These are phyloP conservation scores for Wickerhamomyces sp. DNA, from an alignment of 1,139 yeast genomes.

Conservation along the genomic window DNA sequence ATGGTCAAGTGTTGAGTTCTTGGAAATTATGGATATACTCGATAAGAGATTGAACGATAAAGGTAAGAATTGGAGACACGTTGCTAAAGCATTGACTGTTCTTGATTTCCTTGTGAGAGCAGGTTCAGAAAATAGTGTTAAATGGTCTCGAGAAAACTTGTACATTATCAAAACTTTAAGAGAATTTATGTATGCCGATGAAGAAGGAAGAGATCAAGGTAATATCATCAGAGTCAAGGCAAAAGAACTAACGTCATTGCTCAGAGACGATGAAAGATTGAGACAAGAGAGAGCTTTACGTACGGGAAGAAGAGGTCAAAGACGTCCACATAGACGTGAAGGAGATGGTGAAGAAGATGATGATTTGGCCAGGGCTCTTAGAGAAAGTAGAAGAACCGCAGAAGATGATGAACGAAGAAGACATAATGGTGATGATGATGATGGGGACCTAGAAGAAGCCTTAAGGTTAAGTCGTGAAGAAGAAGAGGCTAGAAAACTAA, in stretches of 20 bases:
- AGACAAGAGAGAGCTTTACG: conserved; percentile 61
- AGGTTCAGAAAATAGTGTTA: conserved; percentile 88
- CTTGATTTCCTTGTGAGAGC: conserved; percentile 81
- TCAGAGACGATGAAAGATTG: conserved; percentile 81
- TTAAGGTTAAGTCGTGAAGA: conserved; percentile 82
- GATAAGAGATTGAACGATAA: conserved; percentile 92
- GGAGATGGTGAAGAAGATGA: conserved; percentile 22
- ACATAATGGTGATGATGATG: conserved; percentile 44
- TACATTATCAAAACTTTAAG: conserved; percentile 87
- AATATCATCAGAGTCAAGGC: conserved; percentile 88
- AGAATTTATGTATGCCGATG: conserved; percentile 85
- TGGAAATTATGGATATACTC: conserved; percentile 93
- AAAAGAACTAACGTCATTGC: conserved; percentile 73
- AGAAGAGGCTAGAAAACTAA: conserved; percentile 65
- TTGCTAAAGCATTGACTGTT: conserved; percentile 84
- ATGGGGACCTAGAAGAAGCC: conserved; percentile 77
- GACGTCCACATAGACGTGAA: conserved; percentile 24
- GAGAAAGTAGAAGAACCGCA: conserved; percentile 77
- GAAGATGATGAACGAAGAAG: conserved; percentile 74
- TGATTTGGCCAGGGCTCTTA: conserved; percentile 73
- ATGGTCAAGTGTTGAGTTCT: conserved; percentile 53
- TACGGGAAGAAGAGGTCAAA: conserved; percentile 27
- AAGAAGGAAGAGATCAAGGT: conserved; percentile 79
- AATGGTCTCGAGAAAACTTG: conserved; percentile 90
- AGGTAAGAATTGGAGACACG: conserved; percentile 98